Evolutionary conservation across 768 basidiomycete genomes (phyloP).

Genomic region (Podaxis rugospora): DNA sequence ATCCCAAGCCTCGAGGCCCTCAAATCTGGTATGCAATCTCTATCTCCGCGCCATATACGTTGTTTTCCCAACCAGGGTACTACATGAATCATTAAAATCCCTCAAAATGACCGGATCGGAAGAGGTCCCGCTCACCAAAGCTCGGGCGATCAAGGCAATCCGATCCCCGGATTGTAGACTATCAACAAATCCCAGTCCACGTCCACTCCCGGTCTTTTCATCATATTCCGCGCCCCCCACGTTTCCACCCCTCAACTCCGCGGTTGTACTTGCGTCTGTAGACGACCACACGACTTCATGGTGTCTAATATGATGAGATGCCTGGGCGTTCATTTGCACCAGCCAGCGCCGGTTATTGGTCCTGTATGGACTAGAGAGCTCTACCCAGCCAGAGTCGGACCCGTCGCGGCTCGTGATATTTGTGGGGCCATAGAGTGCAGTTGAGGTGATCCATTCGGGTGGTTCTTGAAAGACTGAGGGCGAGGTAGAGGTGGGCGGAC

Average conservation of each 20-base stretch:
- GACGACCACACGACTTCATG: conserved; percentile 23
- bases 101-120: neutral
- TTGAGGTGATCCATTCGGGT: neutral
- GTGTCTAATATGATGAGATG: conserved; percentile 9
- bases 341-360: conserved; percentile 16
- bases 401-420: neutral
- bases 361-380: conserved; percentile 14
- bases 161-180: conserved; percentile 14
- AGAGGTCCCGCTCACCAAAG: conserved; percentile 17
- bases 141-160: conserved; percentile 23
- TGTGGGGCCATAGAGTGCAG: neutral
- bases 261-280: neutral
- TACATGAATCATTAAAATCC: conserved; percentile 4
- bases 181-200: conserved; percentile 16
- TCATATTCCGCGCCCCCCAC: conserved; percentile 6
- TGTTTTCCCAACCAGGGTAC: conserved; percentile 27
- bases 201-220: conserved; percentile 12
- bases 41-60: conserved; percentile 18
- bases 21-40: conserved; percentile 23
- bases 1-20: neutral
- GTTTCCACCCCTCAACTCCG: neutral
- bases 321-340: conserved; percentile 26
- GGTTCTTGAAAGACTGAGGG: neutral
- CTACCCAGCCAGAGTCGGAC: neutral
- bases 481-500: conserved; percentile 2